Evolutionary conservation across 495 filamentous ascomycete species (phyloP).

Genomic region (Ascobolus immersus): DNA sequence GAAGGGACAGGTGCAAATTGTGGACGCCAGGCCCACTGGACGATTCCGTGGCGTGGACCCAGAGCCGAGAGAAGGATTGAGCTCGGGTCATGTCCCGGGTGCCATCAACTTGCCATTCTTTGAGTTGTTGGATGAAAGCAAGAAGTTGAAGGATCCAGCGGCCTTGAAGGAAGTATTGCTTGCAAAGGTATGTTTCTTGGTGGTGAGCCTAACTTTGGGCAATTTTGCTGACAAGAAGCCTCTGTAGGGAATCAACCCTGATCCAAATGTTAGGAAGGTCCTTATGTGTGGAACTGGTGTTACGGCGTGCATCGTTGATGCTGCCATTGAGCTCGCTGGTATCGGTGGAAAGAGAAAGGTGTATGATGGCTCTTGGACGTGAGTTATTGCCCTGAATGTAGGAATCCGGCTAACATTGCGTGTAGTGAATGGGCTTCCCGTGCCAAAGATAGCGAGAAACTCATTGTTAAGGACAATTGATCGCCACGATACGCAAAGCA

Average conservation of each 20-base stretch:
- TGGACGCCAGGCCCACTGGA: slow-evolving; percentile 63
- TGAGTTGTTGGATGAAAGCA: slow-evolving; percentile 60
- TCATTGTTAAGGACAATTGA: neutral
- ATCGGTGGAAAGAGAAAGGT: slow-evolving; percentile 47
- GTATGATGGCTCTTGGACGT: slow-evolving; percentile 98
- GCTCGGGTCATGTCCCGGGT: slow-evolving; percentile 71
- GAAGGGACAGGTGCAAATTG: slow-evolving; percentile 66
- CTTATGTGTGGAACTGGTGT: slow-evolving; percentile 94
- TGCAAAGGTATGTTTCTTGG: too few species aligned
- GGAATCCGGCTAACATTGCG: neutral
- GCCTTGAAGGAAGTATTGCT: slow-evolving; percentile 55
- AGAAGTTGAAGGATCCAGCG: slow-evolving; percentile 45
- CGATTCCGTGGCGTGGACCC: slow-evolving; percentile 62
- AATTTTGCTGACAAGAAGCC: too few species aligned
- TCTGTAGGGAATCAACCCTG: slow-evolving; percentile 52
- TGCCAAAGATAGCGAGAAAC: too few species aligned
- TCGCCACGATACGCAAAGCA: neutral
- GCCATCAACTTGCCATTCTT: slow-evolving; percentile 62
- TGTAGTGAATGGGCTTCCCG: too few species aligned
- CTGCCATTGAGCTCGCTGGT: slow-evolving; percentile 54
- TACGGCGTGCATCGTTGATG: slow-evolving; percentile 77
- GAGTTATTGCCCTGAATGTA: slow-evolving; percentile 21
- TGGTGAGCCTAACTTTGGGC: too few species aligned
- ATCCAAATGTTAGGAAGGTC: slow-evolving; percentile 27
- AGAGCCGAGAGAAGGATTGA: slow-evolving; percentile 46